These are phyloP conservation scores for Irpex sp. DNA, from an alignment of 1,284 basidiomycete genomes.

Conservation along the genomic window DNA sequence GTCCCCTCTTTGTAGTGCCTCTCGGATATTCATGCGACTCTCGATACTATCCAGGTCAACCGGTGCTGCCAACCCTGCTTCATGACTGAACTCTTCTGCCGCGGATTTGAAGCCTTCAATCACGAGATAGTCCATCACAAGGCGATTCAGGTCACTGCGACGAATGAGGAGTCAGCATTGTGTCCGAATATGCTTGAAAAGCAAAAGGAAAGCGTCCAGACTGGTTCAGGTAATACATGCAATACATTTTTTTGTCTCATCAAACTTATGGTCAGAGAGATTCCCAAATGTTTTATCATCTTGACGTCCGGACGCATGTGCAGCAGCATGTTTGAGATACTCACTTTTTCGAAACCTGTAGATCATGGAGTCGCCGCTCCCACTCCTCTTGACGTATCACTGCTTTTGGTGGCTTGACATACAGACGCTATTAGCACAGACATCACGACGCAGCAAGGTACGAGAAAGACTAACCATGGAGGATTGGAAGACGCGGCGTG, in stretches of 20 bases:
- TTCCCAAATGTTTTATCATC: conserved; percentile 78
- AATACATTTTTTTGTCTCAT: conserved; percentile 53
- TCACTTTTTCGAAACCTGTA: conserved; percentile 76
- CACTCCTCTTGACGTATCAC: conserved; percentile 70
- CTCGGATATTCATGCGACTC: conserved; percentile 90
- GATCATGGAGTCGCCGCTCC: conserved; percentile 71
- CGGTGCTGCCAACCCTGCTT: conserved; percentile 73
- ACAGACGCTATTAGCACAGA: conserved; percentile 4
- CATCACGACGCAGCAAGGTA: not conserved
- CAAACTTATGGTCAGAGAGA: conserved; percentile 74
- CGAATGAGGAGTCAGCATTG: conserved; percentile 31
- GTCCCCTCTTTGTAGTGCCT: conserved; percentile 91
- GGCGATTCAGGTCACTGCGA: conserved; percentile 85
- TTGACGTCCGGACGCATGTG: conserved; percentile 16
- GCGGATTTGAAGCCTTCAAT: conserved; percentile 97
- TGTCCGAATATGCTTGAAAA: conserved; percentile 20
- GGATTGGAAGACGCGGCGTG: conserved; percentile 13
- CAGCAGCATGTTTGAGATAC: conserved; percentile 28
- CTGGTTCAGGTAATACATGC: conserved; percentile 80
- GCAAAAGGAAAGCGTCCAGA: conserved; percentile 13
- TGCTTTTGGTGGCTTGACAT: conserved; percentile 41
- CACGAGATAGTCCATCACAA: conserved; percentile 98
- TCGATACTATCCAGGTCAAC: conserved; percentile 92
- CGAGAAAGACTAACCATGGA: conserved; percentile 29
- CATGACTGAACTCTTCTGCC: conserved; percentile 89